Conservation (phyloP, 2,329 filamentous ascomycete species). For the Xylariaceae sp. region DNA sequence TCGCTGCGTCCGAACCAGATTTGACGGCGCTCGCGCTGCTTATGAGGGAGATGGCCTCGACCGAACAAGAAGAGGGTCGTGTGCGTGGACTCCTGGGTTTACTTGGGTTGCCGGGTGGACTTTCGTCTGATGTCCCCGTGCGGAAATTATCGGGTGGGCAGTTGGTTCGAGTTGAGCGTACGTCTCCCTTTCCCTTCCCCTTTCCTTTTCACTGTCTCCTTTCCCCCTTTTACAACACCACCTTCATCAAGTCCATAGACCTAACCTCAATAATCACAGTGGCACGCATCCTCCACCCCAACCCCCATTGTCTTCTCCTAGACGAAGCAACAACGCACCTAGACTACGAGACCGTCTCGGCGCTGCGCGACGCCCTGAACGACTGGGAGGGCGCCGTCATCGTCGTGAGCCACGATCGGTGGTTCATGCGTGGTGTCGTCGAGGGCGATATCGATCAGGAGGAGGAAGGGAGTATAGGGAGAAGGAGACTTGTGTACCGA, state of each 20-base stretch:
- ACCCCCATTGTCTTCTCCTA: constrained; percentile 67
- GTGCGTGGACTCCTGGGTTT: constrained; percentile 60
- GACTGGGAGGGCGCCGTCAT: constrained; percentile 70
- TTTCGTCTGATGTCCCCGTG: constrained; percentile 68
- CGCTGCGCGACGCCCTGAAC: constrained; percentile 60
- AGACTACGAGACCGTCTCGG: constrained; percentile 74
- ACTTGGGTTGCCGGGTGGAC: constrained; percentile 64
- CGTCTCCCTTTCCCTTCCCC: neutral
- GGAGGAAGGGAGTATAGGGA: constrained; percentile 1
- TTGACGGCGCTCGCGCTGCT: constrained; percentile 64
- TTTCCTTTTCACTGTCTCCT: neutral
- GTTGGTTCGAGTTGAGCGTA: constrained; percentile 53
- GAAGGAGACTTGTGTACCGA: constrained; percentile 27
- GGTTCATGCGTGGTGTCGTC: constrained; percentile 69
- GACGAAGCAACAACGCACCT: constrained; percentile 83
- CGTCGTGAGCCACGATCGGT: constrained; percentile 76
- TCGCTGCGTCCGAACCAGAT: constrained; percentile 41
- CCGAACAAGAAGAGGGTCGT: constrained; percentile 58
- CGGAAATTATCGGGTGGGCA: constrained; percentile 74
- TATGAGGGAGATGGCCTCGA: constrained; percentile 44
- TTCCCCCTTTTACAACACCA: neutral
- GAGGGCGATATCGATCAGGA: constrained; percentile 50
- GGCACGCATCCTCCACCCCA: constrained; percentile 61
- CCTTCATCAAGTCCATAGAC: neutral
- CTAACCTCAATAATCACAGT: constrained; percentile 34